Evolutionary conservation across 345 rosid species (phyloP).

Genomic region (Gynandropsis gynandra): DNA sequence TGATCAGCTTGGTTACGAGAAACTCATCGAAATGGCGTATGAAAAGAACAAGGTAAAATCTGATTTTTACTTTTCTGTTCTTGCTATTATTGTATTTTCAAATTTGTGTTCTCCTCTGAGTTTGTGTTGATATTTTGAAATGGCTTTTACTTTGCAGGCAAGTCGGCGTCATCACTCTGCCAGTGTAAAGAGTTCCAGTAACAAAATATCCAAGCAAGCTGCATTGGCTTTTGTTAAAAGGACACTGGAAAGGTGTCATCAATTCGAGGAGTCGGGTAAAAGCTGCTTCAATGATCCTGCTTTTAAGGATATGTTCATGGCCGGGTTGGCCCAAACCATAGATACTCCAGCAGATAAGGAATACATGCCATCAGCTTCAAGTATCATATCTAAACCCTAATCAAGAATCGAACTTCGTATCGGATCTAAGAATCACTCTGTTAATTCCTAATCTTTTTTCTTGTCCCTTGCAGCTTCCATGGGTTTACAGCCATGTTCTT

Average conservation of each 20-base stretch:
- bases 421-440: neutral
- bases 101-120: slow-evolving; percentile 6
- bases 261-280: slow-evolving; percentile 67
- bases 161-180: slow-evolving; percentile 49
- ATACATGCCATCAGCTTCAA: slow-evolving; percentile 24
- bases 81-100: neutral
- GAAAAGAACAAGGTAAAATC: slow-evolving; percentile 64
- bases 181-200: slow-evolving; percentile 68
- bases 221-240: slow-evolving; percentile 65
- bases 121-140: slow-evolving; percentile 13
- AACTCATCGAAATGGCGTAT: slow-evolving; percentile 73
- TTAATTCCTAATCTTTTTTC: slow-evolving; percentile 8
- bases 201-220: slow-evolving; percentile 77
- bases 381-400: slow-evolving; percentile 8
- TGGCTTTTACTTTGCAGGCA: slow-evolving; percentile 35
- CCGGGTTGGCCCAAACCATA: slow-evolving; percentile 35
- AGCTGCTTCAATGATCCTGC: slow-evolving; percentile 82
- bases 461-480: slow-evolving; percentile 48
- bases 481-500: slow-evolving; percentile 51
- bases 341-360: slow-evolving; percentile 44
- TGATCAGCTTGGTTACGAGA: slow-evolving; percentile 61
- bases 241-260: slow-evolving; percentile 55
- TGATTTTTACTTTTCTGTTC: neutral
- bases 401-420: neutral
- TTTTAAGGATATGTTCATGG: slow-evolving; percentile 54